Evolutionary conservation across 139 green algal species (phyloP), one percentile per base, ranked within the genome.

Genomic region (Eudorina sp.): DNA sequence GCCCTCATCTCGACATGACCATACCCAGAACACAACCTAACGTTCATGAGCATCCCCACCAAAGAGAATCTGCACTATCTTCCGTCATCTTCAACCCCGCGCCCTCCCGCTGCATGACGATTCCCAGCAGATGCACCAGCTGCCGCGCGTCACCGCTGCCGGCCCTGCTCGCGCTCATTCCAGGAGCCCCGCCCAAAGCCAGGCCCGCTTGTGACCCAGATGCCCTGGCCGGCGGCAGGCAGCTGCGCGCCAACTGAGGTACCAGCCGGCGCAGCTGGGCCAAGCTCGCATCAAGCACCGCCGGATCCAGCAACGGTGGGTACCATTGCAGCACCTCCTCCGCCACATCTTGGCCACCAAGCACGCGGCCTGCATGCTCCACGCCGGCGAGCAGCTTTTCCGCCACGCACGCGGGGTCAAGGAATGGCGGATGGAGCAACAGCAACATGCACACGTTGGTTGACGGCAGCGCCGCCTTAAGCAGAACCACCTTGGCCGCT

Each of bases 271-370:
- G 23, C 51, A 88, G 68, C 83, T 88, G 41, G 36, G 68, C 68
- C 2, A 88, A 1, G 9, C 40, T 40, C 18, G 29, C 36, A 53
- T 88, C 83, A 34, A 88, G 40, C 14, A 81, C 48, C 36, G 9
- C 38, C 34, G 66, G 83, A 2, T 81, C 68, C 36, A 82, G 31
- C 36, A 88, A 38, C 48, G 83, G 51, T 27, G 83, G 83, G 83
- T 88, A 88, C 83, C 83, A 88, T 48, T 88, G 83, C 46, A 88
- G 27, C 36, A 81, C 68, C 48, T 60, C 68, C 40, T 81, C 83
- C 27, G 68, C 83, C 36, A 72, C 48, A 14, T 13, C 68, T 0
- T 0, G 18, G 7, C 68, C 68, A 38, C 83, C 83, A 68, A 88
- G 51, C 66, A 88, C 83, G 25, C 29, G 29, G 34, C 16, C 29